These are phyloP conservation scores for Bipolaris cookei DNA, from an alignment of 2,329 filamentous ascomycete genomes.

Conservation along the genomic window DNA sequence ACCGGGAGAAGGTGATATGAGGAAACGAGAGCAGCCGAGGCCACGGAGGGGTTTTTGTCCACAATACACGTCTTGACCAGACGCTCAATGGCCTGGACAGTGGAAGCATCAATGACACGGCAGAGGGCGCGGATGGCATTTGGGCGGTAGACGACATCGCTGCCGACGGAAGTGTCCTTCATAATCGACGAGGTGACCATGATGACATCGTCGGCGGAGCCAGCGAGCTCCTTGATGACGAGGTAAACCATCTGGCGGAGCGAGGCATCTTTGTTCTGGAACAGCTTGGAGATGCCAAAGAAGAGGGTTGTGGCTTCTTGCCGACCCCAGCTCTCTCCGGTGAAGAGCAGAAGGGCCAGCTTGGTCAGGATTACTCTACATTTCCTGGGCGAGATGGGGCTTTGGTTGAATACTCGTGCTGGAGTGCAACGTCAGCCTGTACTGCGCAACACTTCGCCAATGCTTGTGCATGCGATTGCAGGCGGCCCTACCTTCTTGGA, in stretches of 20 bases:
- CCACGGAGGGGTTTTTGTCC: conserved; percentile 97
- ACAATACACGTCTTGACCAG: conserved; percentile 99
- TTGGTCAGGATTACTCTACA: conserved; percentile 93
- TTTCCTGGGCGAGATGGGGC: conserved; percentile 94
- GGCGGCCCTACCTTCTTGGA: conserved; percentile 85
- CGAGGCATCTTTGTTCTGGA: conserved; percentile 99
- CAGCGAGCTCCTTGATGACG: conserved; percentile 95
- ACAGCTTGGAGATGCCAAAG: conserved; percentile 96
- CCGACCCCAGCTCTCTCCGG: conserved; percentile 93
- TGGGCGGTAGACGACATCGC: conserved; percentile 80
- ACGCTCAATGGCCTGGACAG: conserved; percentile 96
- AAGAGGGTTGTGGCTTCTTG: conserved; percentile 98
- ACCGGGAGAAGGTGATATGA: conserved; percentile 98
- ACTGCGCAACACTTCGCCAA: conserved; percentile 2
- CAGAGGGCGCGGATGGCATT: conserved; percentile 96
- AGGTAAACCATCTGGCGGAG: conserved; percentile 99
- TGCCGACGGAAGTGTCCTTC: conserved; percentile 97
- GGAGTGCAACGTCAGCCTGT: conserved; percentile 38
- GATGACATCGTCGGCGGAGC: conserved; percentile 96
- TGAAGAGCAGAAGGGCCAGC: conserved; percentile 94
- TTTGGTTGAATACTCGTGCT: conserved; percentile 98
- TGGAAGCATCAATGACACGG: conserved; percentile 93
- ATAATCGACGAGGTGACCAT: conserved; percentile 99
- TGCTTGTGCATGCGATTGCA: conserved; percentile 3
- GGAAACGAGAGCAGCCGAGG: conserved; percentile 92